These are phyloP conservation scores for Glycyrrhiza uralensis DNA, from an alignment of 306 rosid species.

Conservation along the genomic window DNA sequence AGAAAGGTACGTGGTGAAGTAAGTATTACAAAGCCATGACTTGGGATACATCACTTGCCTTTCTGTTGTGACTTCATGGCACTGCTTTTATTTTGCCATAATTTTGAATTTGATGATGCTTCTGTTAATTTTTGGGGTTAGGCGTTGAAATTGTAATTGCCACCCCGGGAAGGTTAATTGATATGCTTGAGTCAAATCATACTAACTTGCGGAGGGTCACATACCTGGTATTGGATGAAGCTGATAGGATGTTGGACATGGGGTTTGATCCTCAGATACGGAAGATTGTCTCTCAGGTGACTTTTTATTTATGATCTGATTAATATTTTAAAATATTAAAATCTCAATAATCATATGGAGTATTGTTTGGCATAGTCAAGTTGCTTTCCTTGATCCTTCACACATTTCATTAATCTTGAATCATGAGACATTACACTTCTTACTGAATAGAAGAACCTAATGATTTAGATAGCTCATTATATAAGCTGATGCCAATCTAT, in stretches of 20 bases:
- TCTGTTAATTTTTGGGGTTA: slow-evolving; percentile 33
- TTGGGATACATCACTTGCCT: background rate
- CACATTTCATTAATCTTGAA: background rate
- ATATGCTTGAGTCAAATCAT: slow-evolving; percentile 96
- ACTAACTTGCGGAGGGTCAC: slow-evolving; percentile 97
- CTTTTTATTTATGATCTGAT: background rate
- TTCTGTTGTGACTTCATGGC: background rate
- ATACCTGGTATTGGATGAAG: slow-evolving; percentile 95
- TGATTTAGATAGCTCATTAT: slow-evolving; percentile 3
- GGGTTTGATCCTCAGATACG: slow-evolving; percentile 98
- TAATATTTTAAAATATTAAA: slow-evolving; percentile 12
- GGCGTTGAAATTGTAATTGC: slow-evolving; percentile 98
- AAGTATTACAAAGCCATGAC: slow-evolving; percentile 25
- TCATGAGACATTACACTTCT: background rate
- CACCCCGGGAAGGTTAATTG: slow-evolving; percentile 98
- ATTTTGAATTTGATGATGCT: background rate
- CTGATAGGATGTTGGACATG: slow-evolving; percentile 98
- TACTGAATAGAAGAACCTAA: background rate
- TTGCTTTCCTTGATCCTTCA: slow-evolving; percentile 8
- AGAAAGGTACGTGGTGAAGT: slow-evolving; percentile 71
- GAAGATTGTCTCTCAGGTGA: slow-evolving; percentile 91
- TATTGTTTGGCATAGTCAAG: slow-evolving; percentile 14
- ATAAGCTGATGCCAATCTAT: background rate
- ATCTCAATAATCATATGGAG: background rate
- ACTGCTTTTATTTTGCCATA: background rate